These are phyloP conservation scores for Leccinum solheimii DNA, from an alignment of 1,284 basidiomycete genomes.

Conservation along the genomic window DNA sequence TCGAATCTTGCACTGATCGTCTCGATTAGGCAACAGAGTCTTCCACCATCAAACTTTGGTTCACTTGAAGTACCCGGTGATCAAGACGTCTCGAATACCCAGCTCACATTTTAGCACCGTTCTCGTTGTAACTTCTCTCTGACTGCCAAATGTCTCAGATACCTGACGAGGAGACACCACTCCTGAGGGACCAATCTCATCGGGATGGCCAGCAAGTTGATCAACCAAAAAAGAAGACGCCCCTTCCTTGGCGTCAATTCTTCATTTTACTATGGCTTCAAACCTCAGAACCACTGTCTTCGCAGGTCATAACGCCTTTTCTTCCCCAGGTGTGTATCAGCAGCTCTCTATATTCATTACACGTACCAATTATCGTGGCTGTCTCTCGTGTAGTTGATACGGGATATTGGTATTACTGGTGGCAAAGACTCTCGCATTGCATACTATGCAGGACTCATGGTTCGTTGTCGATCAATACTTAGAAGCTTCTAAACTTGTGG, in stretches of 20 bases:
- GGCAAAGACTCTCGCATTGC: slow-evolving; percentile 51
- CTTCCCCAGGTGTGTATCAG: slow-evolving; percentile 51
- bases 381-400: slow-evolving; percentile 43
- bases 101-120: not conserved
- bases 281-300: slow-evolving; percentile 61
- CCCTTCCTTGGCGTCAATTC: slow-evolving; percentile 69
- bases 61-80: slow-evolving; percentile 57
- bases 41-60: not conserved
- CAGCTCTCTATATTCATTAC: not conserved
- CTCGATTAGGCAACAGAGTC: slow-evolving; percentile 16
- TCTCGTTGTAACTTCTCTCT: not conserved
- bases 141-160: not conserved
- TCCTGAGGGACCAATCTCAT: slow-evolving; percentile 14
- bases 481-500: not conserved
- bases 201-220: not conserved
- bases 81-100: too few species aligned
- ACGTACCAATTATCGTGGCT: not conserved
- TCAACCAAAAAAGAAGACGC: slow-evolving; percentile 39
- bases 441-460: slow-evolving; percentile 60
- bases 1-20: not conserved
- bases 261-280: slow-evolving; percentile 66
- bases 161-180: slow-evolving; percentile 30
- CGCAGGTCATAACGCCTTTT: slow-evolving; percentile 75
- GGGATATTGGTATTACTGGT: slow-evolving; percentile 47
- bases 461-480: slow-evolving; percentile 27